phyloP scores from a whole-genome alignment of 108 stramenopile species.

The Aurantiochytrium sp. region DNA sequence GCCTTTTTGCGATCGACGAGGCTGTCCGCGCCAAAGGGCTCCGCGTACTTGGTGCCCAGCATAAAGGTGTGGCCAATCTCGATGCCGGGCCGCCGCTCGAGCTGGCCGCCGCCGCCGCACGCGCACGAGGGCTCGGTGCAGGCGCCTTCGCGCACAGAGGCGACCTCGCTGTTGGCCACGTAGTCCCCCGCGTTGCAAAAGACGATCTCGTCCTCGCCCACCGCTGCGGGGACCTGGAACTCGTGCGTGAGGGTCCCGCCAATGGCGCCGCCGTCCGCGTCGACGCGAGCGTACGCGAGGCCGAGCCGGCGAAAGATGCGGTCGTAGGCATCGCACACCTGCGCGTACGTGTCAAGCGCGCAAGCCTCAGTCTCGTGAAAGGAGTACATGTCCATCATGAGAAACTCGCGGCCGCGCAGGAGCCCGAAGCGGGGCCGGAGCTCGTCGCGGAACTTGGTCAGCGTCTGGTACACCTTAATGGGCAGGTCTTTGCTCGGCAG shows the following conservation, averaged over 20 bases:
- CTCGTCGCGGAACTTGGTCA: background rate
- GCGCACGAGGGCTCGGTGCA: constrained; percentile 3
- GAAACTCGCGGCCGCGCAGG: background rate
- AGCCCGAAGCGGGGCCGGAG: constrained; percentile 8
- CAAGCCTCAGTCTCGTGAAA: constrained; percentile 1
- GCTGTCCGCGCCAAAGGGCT: background rate
- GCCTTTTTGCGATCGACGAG: background rate
- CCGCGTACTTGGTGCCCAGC: constrained; percentile 4
- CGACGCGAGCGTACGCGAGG: background rate
- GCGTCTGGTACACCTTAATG: background rate
- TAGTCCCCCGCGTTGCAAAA: background rate
- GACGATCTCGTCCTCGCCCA: constrained; percentile 1
- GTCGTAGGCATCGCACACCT: constrained; percentile 7
- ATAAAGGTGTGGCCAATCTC: background rate
- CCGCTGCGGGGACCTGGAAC: background rate
- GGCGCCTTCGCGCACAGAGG: background rate
- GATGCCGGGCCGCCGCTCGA: background rate
- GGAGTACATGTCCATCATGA: constrained; percentile 27
- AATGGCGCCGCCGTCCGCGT: background rate
- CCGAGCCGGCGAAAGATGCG: background rate
- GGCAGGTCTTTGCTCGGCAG: background rate
- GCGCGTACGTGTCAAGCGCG: background rate
- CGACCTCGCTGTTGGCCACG: background rate
- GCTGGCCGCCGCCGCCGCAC: background rate
- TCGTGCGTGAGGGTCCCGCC: constrained; percentile 17